Evolutionary conservation across 2,329 filamentous ascomycete genomes (phyloP), one percentile per base, ranked within the genome.

Genomic region (Aspergillus sp.): DNA sequence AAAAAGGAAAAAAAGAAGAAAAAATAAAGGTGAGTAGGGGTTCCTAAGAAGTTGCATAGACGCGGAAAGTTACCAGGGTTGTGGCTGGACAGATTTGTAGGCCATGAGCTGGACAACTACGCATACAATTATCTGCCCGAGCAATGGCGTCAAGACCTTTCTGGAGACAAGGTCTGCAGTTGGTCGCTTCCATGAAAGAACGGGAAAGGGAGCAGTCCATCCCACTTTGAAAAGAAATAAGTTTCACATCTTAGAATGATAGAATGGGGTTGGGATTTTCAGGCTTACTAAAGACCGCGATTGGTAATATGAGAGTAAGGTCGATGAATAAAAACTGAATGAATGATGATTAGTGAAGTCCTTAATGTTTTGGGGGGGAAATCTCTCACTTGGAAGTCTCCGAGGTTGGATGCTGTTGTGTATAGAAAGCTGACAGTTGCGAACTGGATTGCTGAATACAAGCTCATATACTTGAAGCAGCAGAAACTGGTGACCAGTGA

Each of bases 381-480:
- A 63, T 66, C 20, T 20, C 20, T 61, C 70, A 86, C 84, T 75
- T 98, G 95, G 71, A 99, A 98, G 73, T 99, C 95, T 50, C 95
- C 96, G 5, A 99, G 80, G 71, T 99, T 99, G 8, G 91, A 96
- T 11, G 90, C 96, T 7, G 88, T 92, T 6, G 92, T 90, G 74
- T 99, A 99, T 15, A 99, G 83, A 72, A 99, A 97, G 82, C 90
- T 96, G 69, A 99, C 96, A 1, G 91, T 91, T 7, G 91, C 96
- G 79, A 99, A 99, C 74, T 99, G 95, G 64, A 99, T 99, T n/a
- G 95, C 93, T 2, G 93, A 98, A 79, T 99, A 99, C 64, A 99
- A 78, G 67, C 90, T 96, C 96, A 99, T 99, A 77, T 96, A 99
- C 79, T 98, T 99, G 83, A 99, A 99, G 79, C 95, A 99, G 78